Evolutionary conservation across 2,329 filamentous ascomycete species (phyloP).

Genomic region (Claviceps maximensis): DNA sequence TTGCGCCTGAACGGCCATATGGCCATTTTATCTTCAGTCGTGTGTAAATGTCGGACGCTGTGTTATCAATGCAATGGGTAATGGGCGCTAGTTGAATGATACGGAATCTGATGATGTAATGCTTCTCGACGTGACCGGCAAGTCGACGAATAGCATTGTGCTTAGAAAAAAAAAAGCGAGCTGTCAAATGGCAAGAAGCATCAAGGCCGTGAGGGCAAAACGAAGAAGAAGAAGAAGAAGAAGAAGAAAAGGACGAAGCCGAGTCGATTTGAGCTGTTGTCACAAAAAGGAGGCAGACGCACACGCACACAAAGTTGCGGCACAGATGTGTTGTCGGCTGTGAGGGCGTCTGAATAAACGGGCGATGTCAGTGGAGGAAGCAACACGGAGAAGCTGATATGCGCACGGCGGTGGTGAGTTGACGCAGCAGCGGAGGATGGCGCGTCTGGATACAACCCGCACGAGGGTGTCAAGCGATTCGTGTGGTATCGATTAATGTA

Average conservation of each 20-base stretch:
- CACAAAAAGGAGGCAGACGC: neutral
- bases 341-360: neutral
- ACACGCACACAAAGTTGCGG: neutral
- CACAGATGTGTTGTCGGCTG: neutral
- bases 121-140: constrained; percentile 1
- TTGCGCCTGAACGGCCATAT: constrained; percentile 74
- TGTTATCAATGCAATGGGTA: neutral
- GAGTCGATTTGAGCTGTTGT: neutral
- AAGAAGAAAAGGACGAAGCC: neutral
- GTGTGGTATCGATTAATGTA: neutral
- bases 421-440: neutral
- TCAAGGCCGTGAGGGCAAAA: neutral
- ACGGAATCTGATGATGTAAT: neutral
- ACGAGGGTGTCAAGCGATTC: neutral
- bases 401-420: neutral
- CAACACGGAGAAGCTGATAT: neutral
- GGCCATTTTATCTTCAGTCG: constrained; percentile 41
- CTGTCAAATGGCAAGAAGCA: neutral
- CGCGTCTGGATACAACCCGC: neutral
- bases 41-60: neutral
- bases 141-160: constrained; percentile 6
- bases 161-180: neutral
- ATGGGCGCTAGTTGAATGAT: neutral
- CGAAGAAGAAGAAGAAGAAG: neutral
- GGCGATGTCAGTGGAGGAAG: neutral